Percentiles rank a stretch among this genome's conserved stretches.
These are phyloP conservation scores for Camelina sativa DNA, from an alignment of 345 rosid species.

Conservation along the genomic window DNA sequence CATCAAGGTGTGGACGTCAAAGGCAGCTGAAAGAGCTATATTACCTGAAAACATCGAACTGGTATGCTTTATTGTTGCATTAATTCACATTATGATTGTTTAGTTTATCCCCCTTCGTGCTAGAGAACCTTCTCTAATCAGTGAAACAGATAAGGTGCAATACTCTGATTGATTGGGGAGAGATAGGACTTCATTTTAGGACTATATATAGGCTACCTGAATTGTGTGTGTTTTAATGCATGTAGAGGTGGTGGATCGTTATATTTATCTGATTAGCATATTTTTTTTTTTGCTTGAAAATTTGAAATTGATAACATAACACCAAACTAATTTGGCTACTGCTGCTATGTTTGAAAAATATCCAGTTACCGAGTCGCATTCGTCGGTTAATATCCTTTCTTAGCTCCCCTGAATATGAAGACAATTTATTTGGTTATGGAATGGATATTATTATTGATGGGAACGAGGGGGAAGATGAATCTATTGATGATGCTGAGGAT, in stretches of 20 bases:
- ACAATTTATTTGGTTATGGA: conserved; percentile 28
- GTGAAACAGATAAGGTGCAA: not conserved
- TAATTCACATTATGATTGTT: not conserved
- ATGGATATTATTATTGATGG: conserved; percentile 24
- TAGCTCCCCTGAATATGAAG: conserved; percentile 28
- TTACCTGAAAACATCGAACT: conserved; percentile 67
- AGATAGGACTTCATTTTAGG: not conserved
- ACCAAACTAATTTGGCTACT: conserved; percentile 18
- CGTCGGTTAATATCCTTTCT: conserved; percentile 46
- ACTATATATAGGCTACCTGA: not conserved
- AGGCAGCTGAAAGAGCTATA: conserved; percentile 64
- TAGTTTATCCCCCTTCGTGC: not conserved
- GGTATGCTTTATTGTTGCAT: conserved; percentile 52
- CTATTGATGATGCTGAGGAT: conserved; percentile 38
- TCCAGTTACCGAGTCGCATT: conserved; percentile 39
- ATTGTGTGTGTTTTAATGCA: not conserved
- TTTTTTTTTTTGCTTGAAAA: not conserved
- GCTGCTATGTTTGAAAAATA: conserved; percentile 60
- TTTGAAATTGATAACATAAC: not conserved
- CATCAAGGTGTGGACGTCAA: conserved; percentile 88
- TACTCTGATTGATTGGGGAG: conserved; percentile 6
- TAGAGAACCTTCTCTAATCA: conserved; percentile 6
- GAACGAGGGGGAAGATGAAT: conserved; percentile 20
- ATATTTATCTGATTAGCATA: not conserved
- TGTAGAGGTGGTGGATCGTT: not conserved